Evolutionary conservation across 2,329 filamentous ascomycete species (phyloP), one percentile per base, ranked within the genome.

Genomic region (Alternaria triticimaculans): DNA sequence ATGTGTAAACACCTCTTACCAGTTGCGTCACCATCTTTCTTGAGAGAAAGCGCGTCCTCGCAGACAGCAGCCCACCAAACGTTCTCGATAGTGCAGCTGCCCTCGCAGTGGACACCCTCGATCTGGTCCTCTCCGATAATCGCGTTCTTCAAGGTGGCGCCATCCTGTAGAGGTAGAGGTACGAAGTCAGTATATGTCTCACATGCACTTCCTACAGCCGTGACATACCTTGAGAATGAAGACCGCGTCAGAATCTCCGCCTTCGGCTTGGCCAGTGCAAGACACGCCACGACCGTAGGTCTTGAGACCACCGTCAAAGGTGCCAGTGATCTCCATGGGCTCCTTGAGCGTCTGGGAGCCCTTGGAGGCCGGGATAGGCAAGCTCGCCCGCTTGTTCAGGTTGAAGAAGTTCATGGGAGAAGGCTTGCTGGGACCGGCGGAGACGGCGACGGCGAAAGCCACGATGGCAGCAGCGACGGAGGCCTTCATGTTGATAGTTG

Each of bases 71-170:
- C 65, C 65, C 65, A 67, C 65, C 80, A 83, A 33, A 83, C 81
- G 65, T 82, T 82, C 56, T 80, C 79, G 18, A 85, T 77, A 28
- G 82, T 84, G 76, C 84, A 86, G 12, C 55, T 64, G 82, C 85
- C 74, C 85, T 66, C 45, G 49, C 68, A 70, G 56, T 70, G 68
- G 9, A 70, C 63, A 41, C 68, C 68, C 45, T 70, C 85, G 25
- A 82, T 80, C 70, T 86, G 82, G 62, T 82, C 81, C 50, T 80
- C 77, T 18, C 37, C 37, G 37, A 41, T 41, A 41, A 41, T 41
- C 9, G 37, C 37, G 15, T 37, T 37, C 33, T 37, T 37, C 33
- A 37, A 37, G 4, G 33, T 37, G 10, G 33, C 33, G 33, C 33
- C 33, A 37, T 37, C 33, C 33, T 37, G 33, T 4, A 37, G 33